A percentile compares a stretch with the other conserved stretches of the same genome.
Conservation (phyloP, 768 basidiomycete genomes). For the Leccinum longicurvipes region DNA sequence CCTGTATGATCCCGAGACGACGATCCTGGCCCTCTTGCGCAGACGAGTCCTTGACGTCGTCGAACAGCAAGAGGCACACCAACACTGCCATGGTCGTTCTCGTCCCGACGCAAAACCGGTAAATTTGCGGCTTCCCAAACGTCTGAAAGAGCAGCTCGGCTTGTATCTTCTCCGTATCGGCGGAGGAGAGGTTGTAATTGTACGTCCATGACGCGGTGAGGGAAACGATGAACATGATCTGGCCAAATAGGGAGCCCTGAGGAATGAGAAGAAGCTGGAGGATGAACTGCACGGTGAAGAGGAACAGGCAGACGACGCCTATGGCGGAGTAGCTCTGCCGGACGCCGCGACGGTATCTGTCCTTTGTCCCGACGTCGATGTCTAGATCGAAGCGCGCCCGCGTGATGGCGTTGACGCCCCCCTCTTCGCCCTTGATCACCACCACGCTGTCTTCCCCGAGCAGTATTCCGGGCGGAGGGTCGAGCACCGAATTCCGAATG, state of each 20-base stretch:
- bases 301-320: conserved; percentile 20
- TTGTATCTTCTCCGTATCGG: conserved; percentile 31
- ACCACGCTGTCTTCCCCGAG: conserved; percentile 16
- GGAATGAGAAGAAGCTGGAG: conserved; percentile 33
- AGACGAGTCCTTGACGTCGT: conserved; percentile 6
- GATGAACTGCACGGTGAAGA: conserved; percentile 30
- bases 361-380: neutral
- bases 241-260: conserved; percentile 31
- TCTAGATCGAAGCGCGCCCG: conserved; percentile 24
- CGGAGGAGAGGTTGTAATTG: conserved; percentile 27
- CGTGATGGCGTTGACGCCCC: conserved; percentile 25
- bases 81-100: conserved; percentile 19
- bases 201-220: conserved; percentile 31
- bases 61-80: conserved; percentile 17
- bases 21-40: conserved; percentile 15
- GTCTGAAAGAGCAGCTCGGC: conserved; percentile 15
- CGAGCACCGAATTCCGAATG: conserved; percentile 12
- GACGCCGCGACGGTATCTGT: neutral
- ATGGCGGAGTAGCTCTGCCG: neutral
- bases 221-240: conserved; percentile 31
- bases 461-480: conserved; percentile 25
- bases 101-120: conserved; percentile 15
- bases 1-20: conserved; percentile 12
- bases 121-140: conserved; percentile 12
- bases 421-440: conserved; percentile 25